phyloP scores from a whole-genome alignment of 1,284 basidiomycete species.

The Sporisorium reilianum region DNA sequence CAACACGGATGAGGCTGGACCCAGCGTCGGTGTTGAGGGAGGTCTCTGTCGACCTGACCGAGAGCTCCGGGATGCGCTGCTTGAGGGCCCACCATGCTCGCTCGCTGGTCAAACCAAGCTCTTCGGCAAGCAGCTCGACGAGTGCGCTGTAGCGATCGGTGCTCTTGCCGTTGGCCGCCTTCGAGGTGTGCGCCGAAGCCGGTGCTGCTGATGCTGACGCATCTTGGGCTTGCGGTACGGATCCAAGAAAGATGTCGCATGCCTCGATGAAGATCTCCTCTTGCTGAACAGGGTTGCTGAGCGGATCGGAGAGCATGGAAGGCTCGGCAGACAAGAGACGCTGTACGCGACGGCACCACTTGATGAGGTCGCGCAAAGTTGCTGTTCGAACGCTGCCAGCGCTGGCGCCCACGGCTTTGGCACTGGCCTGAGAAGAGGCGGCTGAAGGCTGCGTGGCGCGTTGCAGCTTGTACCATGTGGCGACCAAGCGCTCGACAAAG shows the following conservation, averaged over 20 bases:
- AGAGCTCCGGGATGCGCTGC: constrained; percentile 58
- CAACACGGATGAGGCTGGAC: constrained; percentile 38
- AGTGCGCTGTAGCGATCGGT: constrained; percentile 45
- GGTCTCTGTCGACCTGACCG: constrained; percentile 26
- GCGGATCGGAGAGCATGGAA: constrained; percentile 30
- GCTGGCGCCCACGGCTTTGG: constrained; percentile 6
- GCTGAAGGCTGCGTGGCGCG: constrained; percentile 41
- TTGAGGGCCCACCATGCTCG: constrained; percentile 58
- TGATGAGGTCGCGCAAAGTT: constrained; percentile 87
- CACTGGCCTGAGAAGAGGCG: constrained; percentile 15
- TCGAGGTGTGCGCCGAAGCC: neutral
- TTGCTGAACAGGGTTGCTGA: constrained; percentile 80
- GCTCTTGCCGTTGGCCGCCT: constrained; percentile 32
- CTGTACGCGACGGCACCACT: constrained; percentile 84
- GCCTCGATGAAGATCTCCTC: constrained; percentile 93
- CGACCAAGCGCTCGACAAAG: constrained; percentile 50
- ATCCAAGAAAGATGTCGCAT: constrained; percentile 90
- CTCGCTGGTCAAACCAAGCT: constrained; percentile 58
- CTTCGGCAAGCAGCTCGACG: constrained; percentile 50
- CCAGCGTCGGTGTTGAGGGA: constrained; percentile 3
- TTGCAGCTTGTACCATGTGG: constrained; percentile 56
- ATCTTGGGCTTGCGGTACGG: constrained; percentile 61
- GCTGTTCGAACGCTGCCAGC: constrained; percentile 45
- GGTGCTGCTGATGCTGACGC: neutral
- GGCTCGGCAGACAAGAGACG: constrained; percentile 69